phyloP scores from a whole-genome alignment of 2,329 filamentous ascomycete genomes.

The Teratosphaeria viscida region DNA sequence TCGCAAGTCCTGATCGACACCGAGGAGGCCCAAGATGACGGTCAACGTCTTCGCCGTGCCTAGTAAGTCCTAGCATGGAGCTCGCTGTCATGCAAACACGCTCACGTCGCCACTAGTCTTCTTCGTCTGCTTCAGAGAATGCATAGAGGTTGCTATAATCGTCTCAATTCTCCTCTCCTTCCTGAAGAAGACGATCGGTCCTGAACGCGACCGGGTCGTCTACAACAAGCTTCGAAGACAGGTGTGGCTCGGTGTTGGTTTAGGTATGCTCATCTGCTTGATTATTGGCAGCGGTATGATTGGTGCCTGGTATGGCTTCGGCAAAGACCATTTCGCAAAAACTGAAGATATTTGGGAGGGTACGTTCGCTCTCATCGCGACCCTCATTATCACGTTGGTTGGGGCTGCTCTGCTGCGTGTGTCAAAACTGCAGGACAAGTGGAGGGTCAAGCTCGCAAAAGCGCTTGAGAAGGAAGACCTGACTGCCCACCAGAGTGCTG shows the following conservation, averaged over 20 bases:
- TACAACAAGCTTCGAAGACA: constrained; percentile 47
- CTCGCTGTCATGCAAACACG: background rate
- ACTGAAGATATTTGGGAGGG: constrained; percentile 75
- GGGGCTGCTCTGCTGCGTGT: constrained; percentile 71
- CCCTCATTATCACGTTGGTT: constrained; percentile 71
- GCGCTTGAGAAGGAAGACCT: constrained; percentile 50
- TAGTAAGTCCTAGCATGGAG: constrained; percentile 24
- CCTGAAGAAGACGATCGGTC: constrained; percentile 67
- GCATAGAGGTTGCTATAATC: constrained; percentile 72
- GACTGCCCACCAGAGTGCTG: constrained; percentile 26
- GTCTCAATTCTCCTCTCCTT: constrained; percentile 80
- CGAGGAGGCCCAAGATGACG: constrained; percentile 36
- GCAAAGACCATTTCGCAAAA: constrained; percentile 53
- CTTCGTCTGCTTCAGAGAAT: constrained; percentile 83
- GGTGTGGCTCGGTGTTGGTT: constrained; percentile 58
- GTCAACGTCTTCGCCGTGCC: constrained; percentile 65
- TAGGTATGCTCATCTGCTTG: constrained; percentile 55
- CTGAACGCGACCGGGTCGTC: constrained; percentile 42
- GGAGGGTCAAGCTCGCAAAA: constrained; percentile 69
- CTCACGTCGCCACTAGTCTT: constrained; percentile 46
- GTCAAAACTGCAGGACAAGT: constrained; percentile 76
- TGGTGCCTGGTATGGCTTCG: constrained; percentile 61
- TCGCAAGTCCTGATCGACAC: background rate
- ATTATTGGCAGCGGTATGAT: constrained; percentile 58
- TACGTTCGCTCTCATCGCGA: constrained; percentile 62